Conservation (phyloP, 768 basidiomycete species). For the Phylloporus sp. region DNA sequence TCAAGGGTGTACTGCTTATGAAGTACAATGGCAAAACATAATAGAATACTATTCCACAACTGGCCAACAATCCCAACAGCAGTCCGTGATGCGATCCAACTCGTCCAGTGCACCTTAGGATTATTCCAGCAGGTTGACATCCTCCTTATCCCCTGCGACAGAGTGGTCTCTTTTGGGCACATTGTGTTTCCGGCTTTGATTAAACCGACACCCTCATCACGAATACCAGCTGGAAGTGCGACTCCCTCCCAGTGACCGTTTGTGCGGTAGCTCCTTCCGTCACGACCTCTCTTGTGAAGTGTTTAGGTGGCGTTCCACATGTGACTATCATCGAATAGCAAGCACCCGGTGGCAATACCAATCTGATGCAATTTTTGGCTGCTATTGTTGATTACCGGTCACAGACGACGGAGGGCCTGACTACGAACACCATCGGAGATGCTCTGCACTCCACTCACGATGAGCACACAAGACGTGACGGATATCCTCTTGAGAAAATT, state of each 20-base stretch:
- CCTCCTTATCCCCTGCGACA: conserved; percentile 1
- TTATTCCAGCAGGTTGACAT: background rate
- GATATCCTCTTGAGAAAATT: background rate
- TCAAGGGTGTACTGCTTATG: background rate
- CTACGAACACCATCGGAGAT: conserved; percentile 16
- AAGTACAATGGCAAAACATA: background rate
- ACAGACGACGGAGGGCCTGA: conserved; percentile 10
- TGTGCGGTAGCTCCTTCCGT: conserved; percentile 7
- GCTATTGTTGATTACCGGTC: conserved; percentile 2
- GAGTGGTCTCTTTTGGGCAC: background rate
- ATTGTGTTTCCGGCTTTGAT: background rate
- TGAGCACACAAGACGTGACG: background rate
- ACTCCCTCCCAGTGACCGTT: conserved; percentile 4
- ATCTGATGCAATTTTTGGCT: background rate
- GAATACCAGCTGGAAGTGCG: background rate
- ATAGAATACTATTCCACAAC: background rate
- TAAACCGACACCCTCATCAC: background rate
- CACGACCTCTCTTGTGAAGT: conserved; percentile 5
- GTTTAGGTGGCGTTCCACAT: background rate
- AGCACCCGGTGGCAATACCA: background rate
- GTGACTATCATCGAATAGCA: background rate
- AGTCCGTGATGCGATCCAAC: background rate
- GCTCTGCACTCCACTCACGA: conserved; percentile 10
- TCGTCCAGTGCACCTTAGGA: background rate
- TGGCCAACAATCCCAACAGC: background rate